A percentile compares a stretch with the other conserved stretches of the same genome.
Conservation (phyloP, 164 flowering plant species). For the Vitis amurensis region DNA sequence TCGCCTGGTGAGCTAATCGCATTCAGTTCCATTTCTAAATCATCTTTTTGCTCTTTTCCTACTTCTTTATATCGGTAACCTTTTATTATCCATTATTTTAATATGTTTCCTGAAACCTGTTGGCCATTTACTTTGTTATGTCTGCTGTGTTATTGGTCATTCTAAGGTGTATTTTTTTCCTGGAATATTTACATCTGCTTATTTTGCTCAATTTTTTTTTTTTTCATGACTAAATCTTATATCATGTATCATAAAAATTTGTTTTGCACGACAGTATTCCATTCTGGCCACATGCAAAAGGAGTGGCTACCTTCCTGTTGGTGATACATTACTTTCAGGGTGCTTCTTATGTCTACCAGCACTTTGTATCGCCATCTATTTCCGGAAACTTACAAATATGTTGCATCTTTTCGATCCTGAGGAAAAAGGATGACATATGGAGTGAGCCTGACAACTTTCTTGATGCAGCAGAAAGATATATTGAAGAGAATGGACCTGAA, state of each 20-base stretch:
- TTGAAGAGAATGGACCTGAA: constrained; percentile 9
- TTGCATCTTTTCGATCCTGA: neutral
- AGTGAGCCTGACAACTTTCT: constrained; percentile 1
- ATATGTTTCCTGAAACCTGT: too few species aligned
- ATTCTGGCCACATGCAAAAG: constrained; percentile 33
- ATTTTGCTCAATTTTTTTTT: neutral
- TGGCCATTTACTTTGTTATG: too few species aligned
- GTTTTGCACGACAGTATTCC: constrained; percentile 22
- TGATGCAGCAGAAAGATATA: constrained; percentile 7
- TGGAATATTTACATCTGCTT: neutral
- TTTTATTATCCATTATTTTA: too few species aligned
- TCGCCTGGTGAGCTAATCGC: too few species aligned
- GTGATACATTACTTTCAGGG: constrained; percentile 25
- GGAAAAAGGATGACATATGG: neutral
- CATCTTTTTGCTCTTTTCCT: too few species aligned
- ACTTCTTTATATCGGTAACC: too few species aligned
- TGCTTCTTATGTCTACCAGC: constrained; percentile 28
- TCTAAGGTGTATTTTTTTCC: too few species aligned
- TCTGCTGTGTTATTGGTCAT: too few species aligned
- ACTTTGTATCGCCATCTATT: constrained; percentile 14
- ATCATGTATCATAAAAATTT: neutral
- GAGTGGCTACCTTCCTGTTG: constrained; percentile 20
- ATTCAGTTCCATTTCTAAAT: too few species aligned
- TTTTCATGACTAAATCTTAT: neutral
- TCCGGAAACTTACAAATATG: neutral